These are phyloP conservation scores for Cutaneotrichosporon dermatis DNA, from an alignment of 1,284 basidiomycete genomes.

Conservation along the genomic window DNA sequence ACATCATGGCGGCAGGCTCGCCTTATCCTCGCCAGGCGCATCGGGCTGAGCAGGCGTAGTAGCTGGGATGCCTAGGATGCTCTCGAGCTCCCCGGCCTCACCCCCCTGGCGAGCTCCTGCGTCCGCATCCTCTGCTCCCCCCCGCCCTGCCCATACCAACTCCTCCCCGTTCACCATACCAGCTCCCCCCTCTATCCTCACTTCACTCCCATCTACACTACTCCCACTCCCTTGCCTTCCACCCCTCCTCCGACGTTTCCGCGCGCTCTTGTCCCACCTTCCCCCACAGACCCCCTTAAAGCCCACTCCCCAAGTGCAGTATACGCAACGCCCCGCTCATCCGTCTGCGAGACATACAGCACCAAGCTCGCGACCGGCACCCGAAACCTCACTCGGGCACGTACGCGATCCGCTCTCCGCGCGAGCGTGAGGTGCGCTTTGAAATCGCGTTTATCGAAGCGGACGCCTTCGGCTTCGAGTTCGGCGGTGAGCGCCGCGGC, in stretches of 20 bases:
- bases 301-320: not conserved
- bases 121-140: no score
- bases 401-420: not conserved
- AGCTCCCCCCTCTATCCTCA: not conserved
- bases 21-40: no score
- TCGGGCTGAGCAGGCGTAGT: not conserved
- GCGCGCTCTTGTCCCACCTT: not conserved
- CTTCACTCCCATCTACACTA: not conserved
- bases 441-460: not conserved
- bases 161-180: no score
- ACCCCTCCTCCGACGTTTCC: not conserved
- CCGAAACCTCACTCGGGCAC: not conserved
- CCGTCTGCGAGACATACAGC: not conserved
- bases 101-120: no score
- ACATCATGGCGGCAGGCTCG: no score
- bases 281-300: not conserved
- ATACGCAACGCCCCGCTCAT: not conserved
- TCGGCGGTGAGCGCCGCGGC: not conserved
- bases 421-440: constrained; percentile 2
- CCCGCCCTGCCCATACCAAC: no score
- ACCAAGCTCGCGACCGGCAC: not conserved
- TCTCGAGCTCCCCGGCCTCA: not conserved
- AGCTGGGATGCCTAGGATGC: not conserved
- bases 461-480: not conserved
- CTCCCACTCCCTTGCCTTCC: not conserved